Conservation (phyloP, 2,329 filamentous ascomycete genomes). For the Phoma sp. region DNA sequence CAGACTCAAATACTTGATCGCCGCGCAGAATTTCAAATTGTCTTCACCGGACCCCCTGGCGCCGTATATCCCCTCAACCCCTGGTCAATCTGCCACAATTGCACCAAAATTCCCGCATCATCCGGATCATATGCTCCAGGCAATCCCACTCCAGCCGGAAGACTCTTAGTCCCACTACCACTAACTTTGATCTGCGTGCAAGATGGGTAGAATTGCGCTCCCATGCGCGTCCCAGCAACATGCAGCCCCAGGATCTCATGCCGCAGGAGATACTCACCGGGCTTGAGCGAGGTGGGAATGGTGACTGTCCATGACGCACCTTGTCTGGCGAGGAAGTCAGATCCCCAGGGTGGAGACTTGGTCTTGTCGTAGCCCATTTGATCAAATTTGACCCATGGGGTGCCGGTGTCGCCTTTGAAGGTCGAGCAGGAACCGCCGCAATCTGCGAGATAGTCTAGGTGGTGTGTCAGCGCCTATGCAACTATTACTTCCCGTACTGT, state of each 20-base stretch:
- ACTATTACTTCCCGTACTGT: too few relatives aligned
- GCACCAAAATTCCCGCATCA: slow-evolving; percentile 26
- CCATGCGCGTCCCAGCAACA: slow-evolving; percentile 23
- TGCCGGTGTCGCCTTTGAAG: slow-evolving; percentile 44
- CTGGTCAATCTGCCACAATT: slow-evolving; percentile 23
- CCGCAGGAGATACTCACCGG: slow-evolving; percentile 36
- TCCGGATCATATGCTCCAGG: slow-evolving; percentile 31
- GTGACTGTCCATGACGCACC: slow-evolving; percentile 43
- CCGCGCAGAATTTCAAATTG: slow-evolving; percentile 1
- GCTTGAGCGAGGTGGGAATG: slow-evolving; percentile 34
- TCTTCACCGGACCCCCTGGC: slow-evolving; percentile 26
- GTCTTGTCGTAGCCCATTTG: slow-evolving; percentile 42
- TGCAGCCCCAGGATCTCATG: slow-evolving; percentile 30
- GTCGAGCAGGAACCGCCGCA: slow-evolving; percentile 40
- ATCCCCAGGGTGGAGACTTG: slow-evolving; percentile 39
- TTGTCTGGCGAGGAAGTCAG: slow-evolving; percentile 43
- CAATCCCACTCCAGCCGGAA: slow-evolving; percentile 26
- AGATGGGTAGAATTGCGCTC: slow-evolving; percentile 27
- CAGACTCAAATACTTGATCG: too few relatives aligned
- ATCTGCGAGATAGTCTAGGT: slow-evolving; percentile 42
- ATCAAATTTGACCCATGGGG: slow-evolving; percentile 49
- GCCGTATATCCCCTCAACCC: slow-evolving; percentile 23
- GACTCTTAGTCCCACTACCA: slow-evolving; percentile 7
- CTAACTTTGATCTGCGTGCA: slow-evolving; percentile 26
- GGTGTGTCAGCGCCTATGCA: not conserved